phyloP scores from a whole-genome alignment of 2,329 filamentous ascomycete genomes.

The Emmonsiellopsis sp. region DNA sequence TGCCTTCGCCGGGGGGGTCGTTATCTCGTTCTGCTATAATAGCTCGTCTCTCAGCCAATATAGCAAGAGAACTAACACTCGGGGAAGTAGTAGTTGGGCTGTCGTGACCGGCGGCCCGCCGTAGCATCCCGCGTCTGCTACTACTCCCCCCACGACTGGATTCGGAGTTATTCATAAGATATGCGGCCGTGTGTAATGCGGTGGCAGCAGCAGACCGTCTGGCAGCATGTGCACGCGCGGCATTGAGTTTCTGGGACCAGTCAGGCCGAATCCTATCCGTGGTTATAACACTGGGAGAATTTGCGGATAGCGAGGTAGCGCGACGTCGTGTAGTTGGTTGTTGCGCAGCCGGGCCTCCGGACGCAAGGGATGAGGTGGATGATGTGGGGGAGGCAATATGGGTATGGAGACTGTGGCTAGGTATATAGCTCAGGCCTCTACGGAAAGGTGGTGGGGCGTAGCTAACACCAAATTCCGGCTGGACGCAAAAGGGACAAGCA shows the following conservation, averaged over 20 bases:
- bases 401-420: constrained; percentile 40
- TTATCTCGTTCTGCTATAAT: constrained; percentile 21
- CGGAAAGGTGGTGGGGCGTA: constrained; percentile 86
- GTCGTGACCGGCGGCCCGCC: constrained; percentile 29
- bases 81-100: constrained; percentile 26
- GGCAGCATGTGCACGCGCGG: constrained; percentile 75
- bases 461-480: constrained; percentile 91
- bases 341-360: constrained; percentile 35
- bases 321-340: constrained; percentile 41
- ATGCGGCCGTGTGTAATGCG: constrained; percentile 87
- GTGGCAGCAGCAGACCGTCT: constrained; percentile 86
- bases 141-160: constrained; percentile 48
- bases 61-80: constrained; percentile 36
- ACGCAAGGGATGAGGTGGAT: constrained; percentile 70
- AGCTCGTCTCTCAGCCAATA: constrained; percentile 35
- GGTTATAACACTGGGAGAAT: constrained; percentile 75
- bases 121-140: constrained; percentile 44
- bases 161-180: constrained; percentile 62
- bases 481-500: constrained; percentile 88
- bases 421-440: constrained; percentile 64
- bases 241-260: constrained; percentile 81
- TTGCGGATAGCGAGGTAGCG: constrained; percentile 67
- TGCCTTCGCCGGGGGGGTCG: constrained; percentile 26
- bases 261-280: constrained; percentile 89
- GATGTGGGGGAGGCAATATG: constrained; percentile 65